Conservation (phyloP, 768 basidiomycete species). For the Termitomyces sp. region DNA sequence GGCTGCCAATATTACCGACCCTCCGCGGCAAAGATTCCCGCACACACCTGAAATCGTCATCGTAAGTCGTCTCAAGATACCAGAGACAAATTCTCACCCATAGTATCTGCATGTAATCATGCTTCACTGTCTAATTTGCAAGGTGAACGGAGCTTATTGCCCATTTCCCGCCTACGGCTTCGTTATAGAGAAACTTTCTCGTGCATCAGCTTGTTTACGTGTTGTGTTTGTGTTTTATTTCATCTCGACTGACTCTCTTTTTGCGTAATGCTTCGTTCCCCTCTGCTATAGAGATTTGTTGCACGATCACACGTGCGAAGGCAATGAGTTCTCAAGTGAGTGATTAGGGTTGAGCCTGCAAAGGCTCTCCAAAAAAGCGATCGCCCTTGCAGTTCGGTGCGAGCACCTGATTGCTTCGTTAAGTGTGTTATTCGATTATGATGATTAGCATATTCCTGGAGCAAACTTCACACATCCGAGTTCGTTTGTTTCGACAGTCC, state of each 20-base stretch:
- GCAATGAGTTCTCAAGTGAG: background rate
- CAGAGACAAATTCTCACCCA: no score
- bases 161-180: no score
- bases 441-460: no score
- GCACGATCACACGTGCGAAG: conserved; percentile 1
- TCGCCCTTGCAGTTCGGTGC: conserved; percentile 20
- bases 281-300: conserved; percentile 1
- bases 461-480: no score
- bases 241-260: background rate
- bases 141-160: conserved; percentile 2
- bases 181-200: background rate
- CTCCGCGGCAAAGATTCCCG: background rate
- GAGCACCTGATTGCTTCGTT: conserved; percentile 21
- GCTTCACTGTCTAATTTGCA: background rate
- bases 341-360: conserved; percentile 15
- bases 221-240: background rate
- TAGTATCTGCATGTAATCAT: no score
- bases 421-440: background rate
- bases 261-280: background rate
- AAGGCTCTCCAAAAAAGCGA: conserved; percentile 14
- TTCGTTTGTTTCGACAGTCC: no score
- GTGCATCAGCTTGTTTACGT: background rate
- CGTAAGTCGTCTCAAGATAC: no score
- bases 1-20: background rate
- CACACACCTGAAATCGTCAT: background rate